Evolutionary conservation across 1,284 basidiomycete genomes (phyloP).

Genomic region (Rhodotorula sp.): DNA sequence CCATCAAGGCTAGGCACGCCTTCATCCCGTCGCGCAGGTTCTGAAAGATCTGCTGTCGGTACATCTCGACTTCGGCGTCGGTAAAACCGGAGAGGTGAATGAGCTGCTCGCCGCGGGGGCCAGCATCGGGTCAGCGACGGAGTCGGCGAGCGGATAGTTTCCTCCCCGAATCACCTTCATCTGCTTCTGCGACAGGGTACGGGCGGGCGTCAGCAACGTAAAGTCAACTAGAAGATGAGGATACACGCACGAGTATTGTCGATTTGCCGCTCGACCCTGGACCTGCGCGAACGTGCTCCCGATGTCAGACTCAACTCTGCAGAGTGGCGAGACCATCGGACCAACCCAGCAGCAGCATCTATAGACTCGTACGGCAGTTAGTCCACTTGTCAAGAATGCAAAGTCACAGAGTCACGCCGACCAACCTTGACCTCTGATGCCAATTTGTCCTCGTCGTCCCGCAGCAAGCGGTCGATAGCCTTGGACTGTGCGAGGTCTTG

Average conservation of each 20-base stretch:
- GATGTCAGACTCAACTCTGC: not conserved
- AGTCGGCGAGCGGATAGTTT: too few species aligned
- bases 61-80: constrained; percentile 41
- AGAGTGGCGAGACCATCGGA: not conserved
- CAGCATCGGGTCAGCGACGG: too few species aligned
- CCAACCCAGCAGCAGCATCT: constrained; percentile 40
- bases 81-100: constrained; percentile 43
- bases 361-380: not conserved
- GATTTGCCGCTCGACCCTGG: constrained; percentile 35
- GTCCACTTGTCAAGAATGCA: not conserved
- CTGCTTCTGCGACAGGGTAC: constrained; percentile 25
- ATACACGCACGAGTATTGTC: constrained; percentile 29
- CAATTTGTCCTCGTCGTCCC: constrained; percentile 41
- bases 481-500: constrained; percentile 29
- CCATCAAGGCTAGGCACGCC: constrained; percentile 80
- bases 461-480: constrained; percentile 41
- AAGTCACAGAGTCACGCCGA: constrained; percentile 3
- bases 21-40: constrained; percentile 84
- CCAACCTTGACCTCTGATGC: constrained; percentile 45
- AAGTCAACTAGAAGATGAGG: too few species aligned
- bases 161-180: constrained; percentile 26
- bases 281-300: constrained; percentile 8
- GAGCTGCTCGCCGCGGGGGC: constrained; percentile 17
- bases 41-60: constrained; percentile 81
- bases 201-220: not conserved